Evolutionary conservation across 768 basidiomycete genomes (phyloP).

Genomic region (Kwoniella mangroviensis): DNA sequence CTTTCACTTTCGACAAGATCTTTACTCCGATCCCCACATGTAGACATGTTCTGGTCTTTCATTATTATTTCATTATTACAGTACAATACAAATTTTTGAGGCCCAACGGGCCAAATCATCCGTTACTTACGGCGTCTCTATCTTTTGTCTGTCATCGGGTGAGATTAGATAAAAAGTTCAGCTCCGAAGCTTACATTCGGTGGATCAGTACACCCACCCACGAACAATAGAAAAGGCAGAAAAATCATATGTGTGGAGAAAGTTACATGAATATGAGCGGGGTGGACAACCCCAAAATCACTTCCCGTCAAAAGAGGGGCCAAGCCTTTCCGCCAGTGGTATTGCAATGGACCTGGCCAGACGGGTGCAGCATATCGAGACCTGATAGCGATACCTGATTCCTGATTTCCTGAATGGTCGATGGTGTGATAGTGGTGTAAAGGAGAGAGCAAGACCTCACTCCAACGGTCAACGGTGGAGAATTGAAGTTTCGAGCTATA

Average conservation of each 20-base stretch:
- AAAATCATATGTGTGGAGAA: slow-evolving; percentile 1
- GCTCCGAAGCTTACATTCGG: not conserved
- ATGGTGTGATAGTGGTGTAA: not conserved
- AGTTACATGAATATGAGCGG: not conserved
- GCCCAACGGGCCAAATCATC: not conserved
- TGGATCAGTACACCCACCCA: not conserved
- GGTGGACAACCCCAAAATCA: slow-evolving; percentile 11
- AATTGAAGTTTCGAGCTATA: slow-evolving; percentile 2
- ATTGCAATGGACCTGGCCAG: not conserved
- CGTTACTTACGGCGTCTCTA: not conserved
- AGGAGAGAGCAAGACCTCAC: not conserved
- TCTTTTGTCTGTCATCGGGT: not conserved
- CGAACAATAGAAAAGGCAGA: not conserved
- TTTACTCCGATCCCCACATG: not conserved
- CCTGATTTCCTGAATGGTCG: not conserved
- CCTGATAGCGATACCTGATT: too few relatives aligned
- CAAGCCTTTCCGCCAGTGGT: slow-evolving; percentile 15
- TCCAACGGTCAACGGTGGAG: not conserved
- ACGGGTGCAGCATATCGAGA: not conserved
- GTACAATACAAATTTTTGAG: slow-evolving; percentile 2
- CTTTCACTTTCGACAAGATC: too few relatives aligned
- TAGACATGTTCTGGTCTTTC: not conserved
- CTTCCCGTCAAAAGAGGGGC: slow-evolving; percentile 10
- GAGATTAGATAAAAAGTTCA: slow-evolving; percentile 2
- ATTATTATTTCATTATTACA: slow-evolving; percentile 5